These are phyloP conservation scores for Aspergillus ruber DNA, from an alignment of 2,329 filamentous ascomycete species.

Conservation along the genomic window DNA sequence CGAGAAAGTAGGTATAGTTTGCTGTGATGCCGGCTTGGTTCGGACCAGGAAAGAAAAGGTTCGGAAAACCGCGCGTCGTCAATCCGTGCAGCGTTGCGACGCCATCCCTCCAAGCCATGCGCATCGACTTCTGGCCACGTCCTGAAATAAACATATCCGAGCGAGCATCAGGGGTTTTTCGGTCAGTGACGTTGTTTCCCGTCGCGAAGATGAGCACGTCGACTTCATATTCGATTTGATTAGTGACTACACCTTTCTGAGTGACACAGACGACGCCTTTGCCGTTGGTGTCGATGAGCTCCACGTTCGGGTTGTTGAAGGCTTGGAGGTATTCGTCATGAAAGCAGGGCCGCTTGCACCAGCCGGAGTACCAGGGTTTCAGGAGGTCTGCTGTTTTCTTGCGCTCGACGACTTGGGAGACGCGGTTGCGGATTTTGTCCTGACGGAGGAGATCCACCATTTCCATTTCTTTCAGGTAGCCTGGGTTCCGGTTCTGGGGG, in stretches of 20 bases:
- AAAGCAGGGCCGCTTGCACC: slow-evolving; percentile 60
- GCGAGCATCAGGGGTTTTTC: slow-evolving; percentile 24
- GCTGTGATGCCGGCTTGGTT: slow-evolving; percentile 36
- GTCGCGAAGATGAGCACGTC: slow-evolving; percentile 45
- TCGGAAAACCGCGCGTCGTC: slow-evolving; percentile 47
- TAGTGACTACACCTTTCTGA: slow-evolving; percentile 40
- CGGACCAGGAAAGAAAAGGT: slow-evolving; percentile 46
- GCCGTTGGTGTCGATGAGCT: slow-evolving; percentile 55
- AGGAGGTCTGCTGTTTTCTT: slow-evolving; percentile 46
- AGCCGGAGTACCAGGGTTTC: slow-evolving; percentile 55
- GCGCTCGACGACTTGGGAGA: slow-evolving; percentile 50
- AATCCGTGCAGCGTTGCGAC: slow-evolving; percentile 50
- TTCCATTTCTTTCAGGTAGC: slow-evolving; percentile 19
- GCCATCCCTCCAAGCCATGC: slow-evolving; percentile 43
- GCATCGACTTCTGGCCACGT: slow-evolving; percentile 39
- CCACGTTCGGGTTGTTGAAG: slow-evolving; percentile 56
- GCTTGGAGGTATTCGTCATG: slow-evolving; percentile 49
- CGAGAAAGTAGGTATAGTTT: slow-evolving; percentile 36
- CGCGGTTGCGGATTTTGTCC: slow-evolving; percentile 42
- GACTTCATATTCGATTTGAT: slow-evolving; percentile 39
- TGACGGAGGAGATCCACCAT: slow-evolving; percentile 37
- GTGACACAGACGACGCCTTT: slow-evolving; percentile 46
- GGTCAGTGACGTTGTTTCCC: slow-evolving; percentile 31
- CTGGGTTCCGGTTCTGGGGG: slow-evolving; percentile 10
- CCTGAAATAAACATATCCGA: slow-evolving; percentile 39